Base-by-base conservation (phyloP, 2,329 filamentous ascomycete species). In the Ciborinia camelliae region DNA sequence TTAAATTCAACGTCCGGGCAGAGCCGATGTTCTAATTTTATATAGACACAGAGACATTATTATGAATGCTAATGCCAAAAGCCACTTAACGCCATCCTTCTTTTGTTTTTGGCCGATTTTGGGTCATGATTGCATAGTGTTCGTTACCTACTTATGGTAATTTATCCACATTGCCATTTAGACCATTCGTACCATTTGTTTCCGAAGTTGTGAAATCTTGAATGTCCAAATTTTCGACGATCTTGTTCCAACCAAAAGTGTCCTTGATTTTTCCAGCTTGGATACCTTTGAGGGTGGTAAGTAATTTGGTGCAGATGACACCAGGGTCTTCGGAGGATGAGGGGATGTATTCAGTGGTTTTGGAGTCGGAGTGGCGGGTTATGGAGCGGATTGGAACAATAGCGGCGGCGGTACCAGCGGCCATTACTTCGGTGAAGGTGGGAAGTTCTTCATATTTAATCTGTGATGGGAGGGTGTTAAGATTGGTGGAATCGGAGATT, bases 331-430 rank as follows among this genome's bases (percentile, higher is more conserved):
- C 84, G 62, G 84, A 80, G 23, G 80, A 73, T 5, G 79, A 80
- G 6, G 81, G 72, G 50, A 88, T 81, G 71, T 85, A 89, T 3
- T 79, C 81, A 59, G 85, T 79, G 32, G 79, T 83, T 75, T 88
- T 84, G 28, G 74, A 73, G 53, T 74, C 59, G 23, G 77, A 77
- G 30, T 81, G 84, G 72, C 92, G 86, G 3, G 91, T 95, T 76
- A 98, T 96, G 71, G 90, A 95, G 67, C 90, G 90, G 77, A 97
- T 95, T 1, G 94, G 94, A 3, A 98, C 93, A 62, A 99, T 82
- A 0, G 91, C 91, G 0, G 93, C 94, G 0, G 94, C 94, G 0
- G 94, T 98, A 1, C 94, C 94, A 3, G 92, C 93, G 4, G 94
- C 95, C 78, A 97, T 87, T 61, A 99, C 88, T 78, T 98, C 94